These are phyloP conservation scores for Hortiboletus campestris DNA, from an alignment of 768 basidiomycete species.

Conservation along the genomic window DNA sequence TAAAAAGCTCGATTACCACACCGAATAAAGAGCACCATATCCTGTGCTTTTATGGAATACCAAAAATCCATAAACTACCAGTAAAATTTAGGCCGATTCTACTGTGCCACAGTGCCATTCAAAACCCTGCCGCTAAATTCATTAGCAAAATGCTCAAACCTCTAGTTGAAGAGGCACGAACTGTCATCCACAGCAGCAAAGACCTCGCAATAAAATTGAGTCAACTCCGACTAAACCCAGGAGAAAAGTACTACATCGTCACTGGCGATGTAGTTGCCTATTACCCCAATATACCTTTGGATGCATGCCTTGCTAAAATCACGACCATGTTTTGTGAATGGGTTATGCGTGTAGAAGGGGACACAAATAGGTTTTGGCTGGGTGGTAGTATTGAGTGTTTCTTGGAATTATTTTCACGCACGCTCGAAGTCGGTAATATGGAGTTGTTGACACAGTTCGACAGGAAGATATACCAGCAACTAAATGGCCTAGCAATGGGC, in stretches of 20 bases:
- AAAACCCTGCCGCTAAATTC: neutral
- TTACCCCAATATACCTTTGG: conserved; percentile 1
- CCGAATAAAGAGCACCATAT: neutral
- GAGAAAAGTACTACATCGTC: neutral
- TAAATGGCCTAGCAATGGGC: too few relatives aligned
- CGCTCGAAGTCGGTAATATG: neutral
- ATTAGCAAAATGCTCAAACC: too few relatives aligned
- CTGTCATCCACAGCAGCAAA: too few relatives aligned
- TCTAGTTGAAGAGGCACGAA: too few relatives aligned
- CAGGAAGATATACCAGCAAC: neutral
- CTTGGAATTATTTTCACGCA: neutral
- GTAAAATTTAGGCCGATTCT: conserved; percentile 3
- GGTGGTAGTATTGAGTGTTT: too few relatives aligned
- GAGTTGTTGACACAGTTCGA: neutral
- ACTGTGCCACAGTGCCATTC: neutral
- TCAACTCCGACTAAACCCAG: neutral
- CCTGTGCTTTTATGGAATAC: conserved; percentile 4
- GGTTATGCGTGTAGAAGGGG: too few relatives aligned
- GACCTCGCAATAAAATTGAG: too few relatives aligned
- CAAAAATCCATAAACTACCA: conserved; percentile 9
- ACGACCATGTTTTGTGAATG: too few relatives aligned
- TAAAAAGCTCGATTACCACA: fast-evolving
- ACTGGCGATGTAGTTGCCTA: conserved; percentile 1
- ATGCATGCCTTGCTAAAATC: neutral
- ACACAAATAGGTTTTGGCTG: too few relatives aligned